Conservation (phyloP, 2,329 filamentous ascomycete genomes). For the Scedosporium boydii region DNA sequence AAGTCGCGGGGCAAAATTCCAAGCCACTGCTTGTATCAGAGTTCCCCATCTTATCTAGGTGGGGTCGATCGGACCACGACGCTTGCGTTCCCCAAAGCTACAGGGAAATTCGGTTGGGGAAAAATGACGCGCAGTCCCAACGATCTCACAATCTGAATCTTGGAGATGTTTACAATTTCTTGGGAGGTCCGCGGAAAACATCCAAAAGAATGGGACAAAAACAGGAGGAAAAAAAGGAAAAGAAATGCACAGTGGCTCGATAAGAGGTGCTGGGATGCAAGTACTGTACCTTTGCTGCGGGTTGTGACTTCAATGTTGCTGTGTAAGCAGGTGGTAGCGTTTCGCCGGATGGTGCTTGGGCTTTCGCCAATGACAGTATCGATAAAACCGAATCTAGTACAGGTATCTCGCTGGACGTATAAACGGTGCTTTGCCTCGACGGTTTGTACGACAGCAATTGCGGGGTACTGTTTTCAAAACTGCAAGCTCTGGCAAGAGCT, state of each 20-base stretch:
- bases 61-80: not conserved
- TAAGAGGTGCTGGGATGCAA: not conserved
- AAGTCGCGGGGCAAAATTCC: not conserved
- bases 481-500: not conserved
- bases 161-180: not conserved
- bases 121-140: not conserved
- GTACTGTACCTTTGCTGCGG: too few species aligned
- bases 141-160: not conserved
- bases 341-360: not conserved
- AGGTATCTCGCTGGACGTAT: not conserved
- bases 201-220: not conserved
- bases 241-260: not conserved
- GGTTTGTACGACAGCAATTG: slow-evolving; percentile 1
- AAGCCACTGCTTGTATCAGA: not conserved
- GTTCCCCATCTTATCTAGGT: not conserved
- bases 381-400: not conserved
- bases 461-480: not conserved
- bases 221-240: not conserved
- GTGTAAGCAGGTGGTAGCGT: not conserved
- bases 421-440: not conserved
- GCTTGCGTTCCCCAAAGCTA: not conserved
- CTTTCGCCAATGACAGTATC: not conserved
- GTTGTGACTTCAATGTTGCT: not conserved
- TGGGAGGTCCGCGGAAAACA: not conserved
- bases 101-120: not conserved